Conservation (phyloP, 2,329 filamentous ascomycete genomes). For the Arthrobotrys sphaeroides region DNA sequence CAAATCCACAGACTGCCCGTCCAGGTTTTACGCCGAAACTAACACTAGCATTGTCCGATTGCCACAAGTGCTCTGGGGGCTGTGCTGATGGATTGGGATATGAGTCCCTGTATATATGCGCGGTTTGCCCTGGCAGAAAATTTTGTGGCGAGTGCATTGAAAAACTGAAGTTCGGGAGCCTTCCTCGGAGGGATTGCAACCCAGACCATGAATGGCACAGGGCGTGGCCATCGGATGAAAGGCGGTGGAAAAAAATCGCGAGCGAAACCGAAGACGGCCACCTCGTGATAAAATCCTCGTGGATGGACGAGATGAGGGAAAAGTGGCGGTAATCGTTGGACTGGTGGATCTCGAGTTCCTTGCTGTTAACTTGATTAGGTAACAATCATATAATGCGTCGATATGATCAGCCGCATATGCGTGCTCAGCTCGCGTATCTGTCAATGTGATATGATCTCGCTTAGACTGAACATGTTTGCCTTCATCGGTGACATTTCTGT, state of each 20-base stretch:
- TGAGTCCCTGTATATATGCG: background rate
- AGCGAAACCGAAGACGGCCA: background rate
- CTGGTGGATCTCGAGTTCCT: no score
- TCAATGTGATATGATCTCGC: no score
- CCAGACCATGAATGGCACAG: background rate
- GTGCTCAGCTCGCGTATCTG: no score
- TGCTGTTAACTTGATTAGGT: no score
- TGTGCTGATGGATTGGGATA: background rate
- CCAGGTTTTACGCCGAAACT: background rate
- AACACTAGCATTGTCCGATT: background rate
- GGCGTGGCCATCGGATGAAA: slow-evolving; percentile 1
- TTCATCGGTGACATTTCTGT: no score
- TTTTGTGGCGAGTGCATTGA: background rate
- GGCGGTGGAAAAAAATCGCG: background rate
- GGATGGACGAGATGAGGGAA: background rate
- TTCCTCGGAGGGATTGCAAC: background rate
- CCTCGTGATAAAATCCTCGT: background rate
- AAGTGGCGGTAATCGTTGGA: background rate
- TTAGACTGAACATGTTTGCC: no score
- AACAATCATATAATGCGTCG: no score
- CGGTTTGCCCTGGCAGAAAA: background rate
- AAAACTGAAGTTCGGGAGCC: background rate
- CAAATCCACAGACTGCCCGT: background rate
- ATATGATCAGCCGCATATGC: no score
- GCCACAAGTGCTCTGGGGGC: background rate